Base-by-base conservation (phyloP, 371 early-diverging fungal species). In the Actinomortierella wolfii region DNA sequence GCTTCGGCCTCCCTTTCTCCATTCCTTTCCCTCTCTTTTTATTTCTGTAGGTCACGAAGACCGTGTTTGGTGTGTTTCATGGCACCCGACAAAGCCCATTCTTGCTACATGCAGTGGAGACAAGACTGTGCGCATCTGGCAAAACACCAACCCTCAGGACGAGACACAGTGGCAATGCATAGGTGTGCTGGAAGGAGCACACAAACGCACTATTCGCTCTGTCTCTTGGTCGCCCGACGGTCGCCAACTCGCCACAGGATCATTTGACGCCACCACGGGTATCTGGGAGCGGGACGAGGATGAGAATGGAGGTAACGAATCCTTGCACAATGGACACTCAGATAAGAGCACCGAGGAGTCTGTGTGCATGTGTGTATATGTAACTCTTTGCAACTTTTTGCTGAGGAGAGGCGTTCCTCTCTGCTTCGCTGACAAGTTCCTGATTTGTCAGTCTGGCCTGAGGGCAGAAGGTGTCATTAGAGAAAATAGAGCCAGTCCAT, bases 191-290 rank as follows among this genome's bases (percentile, higher is more conserved):
- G 92, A 91, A 49, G 92, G 92, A 29, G 92, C 89, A 6, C 97
- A 97, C 76, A 88, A 89, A 60, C 86, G 97, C 18, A 95, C 97
- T 0, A 90, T 97, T 46, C 87, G 98, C n/a, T 85, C 89, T 20
- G 88, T 96, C 23, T 87, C 92, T 2, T 98, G 93, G 83, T 86
- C 92, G 39, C 92, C 93, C 1, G 84, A 83, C 44, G 94, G 88
- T 5, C 76, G 71, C 26, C 83, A 83, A 53, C 62, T 99, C 26
- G 97, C 98, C 2, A 91, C 95, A 0, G 94, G 92, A 41, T 90
- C 94, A 58, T 97, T 97, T 76, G 98, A 97, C 77, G 94, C 93
- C 0, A 91, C 93, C 3, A 94, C 94, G 0, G 93, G 90, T 17
- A 90, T 97, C 52, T 97, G 96, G 97, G 96, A 94, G 74, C 62